Percentiles rank a stretch among this genome's conserved stretches.
Conservation (phyloP, 805 yeast species). For the Saturnispora saitoi region DNA sequence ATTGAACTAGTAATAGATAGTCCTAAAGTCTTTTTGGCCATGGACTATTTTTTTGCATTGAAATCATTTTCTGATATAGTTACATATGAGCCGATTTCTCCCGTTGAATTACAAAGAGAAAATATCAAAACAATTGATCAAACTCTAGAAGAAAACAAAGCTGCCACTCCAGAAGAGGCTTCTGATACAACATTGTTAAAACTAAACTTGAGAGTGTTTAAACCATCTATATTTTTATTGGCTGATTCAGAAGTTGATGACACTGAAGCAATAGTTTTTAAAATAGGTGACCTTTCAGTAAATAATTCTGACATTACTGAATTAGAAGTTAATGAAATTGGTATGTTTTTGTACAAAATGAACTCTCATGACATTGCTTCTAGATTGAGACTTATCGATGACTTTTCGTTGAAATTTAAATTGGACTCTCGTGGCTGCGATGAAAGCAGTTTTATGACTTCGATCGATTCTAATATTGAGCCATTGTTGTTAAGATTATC, state of each 20-base stretch:
- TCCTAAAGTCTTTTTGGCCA: conserved; percentile 72
- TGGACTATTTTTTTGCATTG: conserved; percentile 77
- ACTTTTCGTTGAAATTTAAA: conserved; percentile 71
- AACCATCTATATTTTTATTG: conserved; percentile 67
- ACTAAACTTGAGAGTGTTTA: conserved; percentile 58
- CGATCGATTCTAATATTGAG: conserved; percentile 64
- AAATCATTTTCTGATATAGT: conserved; percentile 55
- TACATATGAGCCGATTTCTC: conserved; percentile 18
- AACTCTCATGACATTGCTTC: conserved; percentile 44
- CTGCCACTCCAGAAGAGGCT: not conserved
- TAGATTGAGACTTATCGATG: conserved; percentile 72
- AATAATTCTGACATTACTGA: conserved; percentile 62
- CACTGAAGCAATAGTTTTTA: conserved; percentile 86
- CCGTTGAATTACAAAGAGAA: conserved; percentile 11
- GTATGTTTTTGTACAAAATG: conserved; percentile 81
- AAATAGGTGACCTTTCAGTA: conserved; percentile 67
- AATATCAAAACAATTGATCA: conserved; percentile 13
- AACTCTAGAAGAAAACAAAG: conserved; percentile 7
- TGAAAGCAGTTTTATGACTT: conserved; percentile 47
- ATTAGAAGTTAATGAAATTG: conserved; percentile 66
- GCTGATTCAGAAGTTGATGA: conserved; percentile 65
- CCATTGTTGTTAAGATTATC: conserved; percentile 78
- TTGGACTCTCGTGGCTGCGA: conserved; percentile 66
- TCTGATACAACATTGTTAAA: conserved; percentile 24
- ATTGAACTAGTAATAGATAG: conserved; percentile 62